Evolutionary conservation across 1,284 basidiomycete species (phyloP), one percentile per base, ranked within the genome.

Genomic region (Anthracocystis walkeri): DNA sequence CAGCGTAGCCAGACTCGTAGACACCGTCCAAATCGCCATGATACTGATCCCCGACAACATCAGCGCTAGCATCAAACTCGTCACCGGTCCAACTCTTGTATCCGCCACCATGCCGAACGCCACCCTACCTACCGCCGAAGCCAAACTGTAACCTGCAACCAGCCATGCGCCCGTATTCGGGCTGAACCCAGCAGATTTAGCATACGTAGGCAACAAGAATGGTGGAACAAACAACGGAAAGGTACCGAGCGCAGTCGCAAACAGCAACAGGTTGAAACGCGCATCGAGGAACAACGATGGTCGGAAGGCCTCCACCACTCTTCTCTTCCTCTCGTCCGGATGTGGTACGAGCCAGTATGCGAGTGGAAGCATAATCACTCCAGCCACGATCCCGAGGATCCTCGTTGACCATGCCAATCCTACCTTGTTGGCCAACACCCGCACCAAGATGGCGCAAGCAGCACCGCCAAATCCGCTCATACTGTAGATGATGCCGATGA

Each of bases 151-250:
- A 18, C 75, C 77, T 29, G 77, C 75, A 6, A 79, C 75, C 27
- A 79, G 61, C 66, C 70, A 75, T n/a, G 85, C 84, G 3, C 83
- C 81, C 1, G 80, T 65, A 6, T 77, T 65, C 5, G 79, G 40
- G 48, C 65, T 69, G 48, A 74, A 71, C 11, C 81, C 79, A 11
- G 85, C 77, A 18, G 78, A 77, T 31, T 73, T 68, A 10, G 83
- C 84, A 65, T 84, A 86, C 4, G 85, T 76, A 1, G 85, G 85
- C 6, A 86, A 74, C 66, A 85, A 82, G 77, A 86, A 86, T 25
- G 85, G 83, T 10, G 85, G 83, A 3, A 86, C 84, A 58, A 86
- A 80, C 20, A 86, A 75, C 1, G 84, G 82, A 56, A 86, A 86
- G 3, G 82, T 83, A 3, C 65, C 83, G 7, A 86, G 55, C 4